A percentile compares a stretch with the other conserved stretches of the same genome.
phyloP scores from a whole-genome alignment of 257 asterid species.

The Solanum peruvianum region DNA sequence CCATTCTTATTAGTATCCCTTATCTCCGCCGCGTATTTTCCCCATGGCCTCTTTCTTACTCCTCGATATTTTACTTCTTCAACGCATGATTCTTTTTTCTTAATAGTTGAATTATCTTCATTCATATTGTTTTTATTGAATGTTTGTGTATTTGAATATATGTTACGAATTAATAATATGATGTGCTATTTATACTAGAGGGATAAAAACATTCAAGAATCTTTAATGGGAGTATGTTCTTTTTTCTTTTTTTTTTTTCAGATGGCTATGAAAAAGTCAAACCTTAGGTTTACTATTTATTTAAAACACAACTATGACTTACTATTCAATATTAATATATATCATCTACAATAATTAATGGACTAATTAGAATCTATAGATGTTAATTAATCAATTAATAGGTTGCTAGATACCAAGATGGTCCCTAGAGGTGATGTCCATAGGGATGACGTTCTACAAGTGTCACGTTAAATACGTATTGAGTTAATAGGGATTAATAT shows the following conservation, averaged over 20 bases:
- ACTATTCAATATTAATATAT: neutral
- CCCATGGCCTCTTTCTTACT: constrained; percentile 72
- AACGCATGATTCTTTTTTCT: neutral
- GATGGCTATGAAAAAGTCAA: neutral
- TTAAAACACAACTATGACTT: neutral
- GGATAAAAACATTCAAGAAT: neutral
- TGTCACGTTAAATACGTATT: neutral
- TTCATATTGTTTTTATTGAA: neutral
- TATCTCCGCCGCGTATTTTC: constrained; percentile 68
- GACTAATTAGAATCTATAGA: neutral
- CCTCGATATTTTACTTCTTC: constrained; percentile 40
- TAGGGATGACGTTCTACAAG: neutral
- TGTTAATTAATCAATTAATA: neutral
- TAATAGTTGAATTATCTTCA: neutral
- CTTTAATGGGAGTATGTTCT: neutral
- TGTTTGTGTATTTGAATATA: neutral
- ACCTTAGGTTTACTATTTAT: neutral
- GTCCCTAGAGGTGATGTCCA: neutral
- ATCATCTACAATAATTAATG: neutral
- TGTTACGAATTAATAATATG: neutral
- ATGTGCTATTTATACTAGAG: neutral
- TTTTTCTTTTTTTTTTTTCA: neutral
- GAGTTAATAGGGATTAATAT: neutral
- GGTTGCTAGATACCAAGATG: neutral
- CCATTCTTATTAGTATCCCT: constrained; percentile 42